Base-by-base conservation (phyloP, 768 basidiomycete genomes). In the Boletus sensibilis region DNA sequence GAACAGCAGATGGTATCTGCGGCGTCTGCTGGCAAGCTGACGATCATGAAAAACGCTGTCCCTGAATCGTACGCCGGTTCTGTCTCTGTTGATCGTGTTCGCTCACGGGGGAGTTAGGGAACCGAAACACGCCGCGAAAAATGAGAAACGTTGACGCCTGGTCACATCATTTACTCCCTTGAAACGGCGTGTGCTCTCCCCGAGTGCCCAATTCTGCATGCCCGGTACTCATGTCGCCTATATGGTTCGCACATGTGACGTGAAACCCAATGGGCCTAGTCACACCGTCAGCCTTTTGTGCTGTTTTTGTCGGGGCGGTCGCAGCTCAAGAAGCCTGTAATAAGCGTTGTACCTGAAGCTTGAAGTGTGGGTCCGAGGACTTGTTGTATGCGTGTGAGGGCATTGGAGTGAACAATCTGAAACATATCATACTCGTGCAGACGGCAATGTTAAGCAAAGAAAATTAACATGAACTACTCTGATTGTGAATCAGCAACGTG, bases 1-100 rank as follows among this genome's bases (percentile, higher is more conserved):
- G 94, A 98, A 71, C 80, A 82, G 52, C 94, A 95, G 73, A 92
- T 94, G 85, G 90, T 92, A 13, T 76, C 84, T 47, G 93, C 93
- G 8, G 94, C 94, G 4, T 93, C 91, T 5, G 78, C 86, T 41
- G 94, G 94, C 38, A 93, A 92, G 70, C 78, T 98, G 58, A 92
- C 92, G 29, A 94, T 98, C 70, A 93, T 98, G 93, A 91, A 90
- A 75, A 82, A 86, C 58, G 72, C 75, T 14, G 77, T 72, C 11
- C 62, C 62, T 13, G 66, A 70, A 41, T 29, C 59, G 72, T 74
- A 61, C 51, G 71, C 53, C 44, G 31, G 8, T 11, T 40, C 35
- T 5, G n/a, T 18, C 13, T 34, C 16, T 18, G 14, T 37, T 5
- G 52, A 49, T 52, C 41, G 34, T 23, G 7, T 47, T 31, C 38